Percentiles rank a stretch among this genome's conserved stretches.
Evolutionary conservation across 441 rosid species (phyloP).

Genomic region (Corymbia citriodora): DNA sequence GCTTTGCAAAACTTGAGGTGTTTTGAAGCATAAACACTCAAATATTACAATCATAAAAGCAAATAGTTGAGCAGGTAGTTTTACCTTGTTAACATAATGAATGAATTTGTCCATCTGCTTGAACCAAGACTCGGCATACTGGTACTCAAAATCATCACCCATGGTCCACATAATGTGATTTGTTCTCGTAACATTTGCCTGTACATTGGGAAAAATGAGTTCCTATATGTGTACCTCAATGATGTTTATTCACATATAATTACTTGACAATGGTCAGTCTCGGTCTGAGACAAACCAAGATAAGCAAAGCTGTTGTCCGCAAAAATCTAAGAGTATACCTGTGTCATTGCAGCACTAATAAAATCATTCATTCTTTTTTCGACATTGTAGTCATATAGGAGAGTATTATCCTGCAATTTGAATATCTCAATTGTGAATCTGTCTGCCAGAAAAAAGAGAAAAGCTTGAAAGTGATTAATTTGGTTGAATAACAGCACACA

Average conservation of each 20-base stretch:
- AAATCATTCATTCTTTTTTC: constrained; percentile 52
- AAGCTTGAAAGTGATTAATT: not conserved
- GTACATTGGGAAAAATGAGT: not conserved
- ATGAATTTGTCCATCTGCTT: constrained; percentile 87
- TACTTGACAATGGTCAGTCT: not conserved
- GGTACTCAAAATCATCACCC: constrained; percentile 95
- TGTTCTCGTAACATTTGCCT: constrained; percentile 78
- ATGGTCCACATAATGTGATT: constrained; percentile 97
- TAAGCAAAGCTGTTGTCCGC: not conserved
- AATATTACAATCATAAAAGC: not conserved
- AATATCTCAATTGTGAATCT: not conserved
- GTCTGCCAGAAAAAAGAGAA: not conserved
- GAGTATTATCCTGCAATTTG: constrained; percentile 59
- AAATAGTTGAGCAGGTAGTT: not conserved
- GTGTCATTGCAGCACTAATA: constrained; percentile 52
- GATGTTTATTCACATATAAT: not conserved
- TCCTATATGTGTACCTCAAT: not conserved
- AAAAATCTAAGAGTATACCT: constrained; percentile 30
- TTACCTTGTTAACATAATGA: constrained; percentile 85
- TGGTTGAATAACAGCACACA: constrained; percentile 3
- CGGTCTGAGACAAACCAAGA: not conserved
- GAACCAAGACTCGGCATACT: constrained; percentile 93
- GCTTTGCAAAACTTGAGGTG: not conserved
- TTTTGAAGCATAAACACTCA: not conserved
- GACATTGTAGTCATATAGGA: constrained; percentile 55